Percentiles rank a stretch among this genome's conserved stretches.
These are phyloP conservation scores for Hypoxylon sp. DNA, from an alignment of 2,329 filamentous ascomycete genomes.

Conservation along the genomic window DNA sequence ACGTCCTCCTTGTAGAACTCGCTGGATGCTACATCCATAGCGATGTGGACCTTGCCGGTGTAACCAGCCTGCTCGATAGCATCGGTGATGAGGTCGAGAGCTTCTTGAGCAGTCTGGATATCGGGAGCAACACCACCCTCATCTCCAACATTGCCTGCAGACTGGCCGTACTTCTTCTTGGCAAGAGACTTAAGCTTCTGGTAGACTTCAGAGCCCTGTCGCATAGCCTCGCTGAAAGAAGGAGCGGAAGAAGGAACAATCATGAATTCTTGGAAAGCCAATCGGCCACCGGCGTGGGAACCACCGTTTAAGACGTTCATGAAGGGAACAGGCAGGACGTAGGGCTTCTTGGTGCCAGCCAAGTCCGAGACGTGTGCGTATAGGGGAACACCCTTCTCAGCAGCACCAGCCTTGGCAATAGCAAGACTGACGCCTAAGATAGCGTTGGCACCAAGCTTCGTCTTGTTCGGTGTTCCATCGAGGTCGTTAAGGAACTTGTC, in stretches of 20 bases:
- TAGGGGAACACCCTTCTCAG: constrained; percentile 88
- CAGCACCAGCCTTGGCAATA: constrained; percentile 89
- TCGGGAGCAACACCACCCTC: constrained; percentile 99
- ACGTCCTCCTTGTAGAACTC: constrained; percentile 98
- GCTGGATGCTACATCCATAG: constrained; percentile 98
- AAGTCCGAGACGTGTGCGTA: constrained; percentile 91
- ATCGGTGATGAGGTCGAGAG: constrained; percentile 94
- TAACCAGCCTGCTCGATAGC: constrained; percentile 97
- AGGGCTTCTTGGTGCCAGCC: constrained; percentile 91
- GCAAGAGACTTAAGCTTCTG: constrained; percentile 96
- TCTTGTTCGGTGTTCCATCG: constrained; percentile 89
- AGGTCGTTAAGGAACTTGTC: constrained; percentile 89
- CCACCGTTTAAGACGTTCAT: constrained; percentile 94
- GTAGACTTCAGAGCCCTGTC: constrained; percentile 97
- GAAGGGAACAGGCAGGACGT: constrained; percentile 91
- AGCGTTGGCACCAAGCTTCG: constrained; percentile 88
- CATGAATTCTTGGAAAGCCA: constrained; percentile 98
- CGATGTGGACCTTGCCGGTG: constrained; percentile 96
- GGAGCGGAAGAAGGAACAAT: constrained; percentile 89
- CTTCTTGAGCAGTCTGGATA: constrained; percentile 97
- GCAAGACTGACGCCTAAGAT: constrained; percentile 89
- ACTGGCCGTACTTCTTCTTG: constrained; percentile 99
- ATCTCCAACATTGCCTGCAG: constrained; percentile 98
- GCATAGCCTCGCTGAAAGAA: constrained; percentile 94
- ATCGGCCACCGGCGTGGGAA: constrained; percentile 96